These are phyloP conservation scores for Colletotrichum godetiae DNA, from an alignment of 2,329 filamentous ascomycete genomes.

Conservation along the genomic window DNA sequence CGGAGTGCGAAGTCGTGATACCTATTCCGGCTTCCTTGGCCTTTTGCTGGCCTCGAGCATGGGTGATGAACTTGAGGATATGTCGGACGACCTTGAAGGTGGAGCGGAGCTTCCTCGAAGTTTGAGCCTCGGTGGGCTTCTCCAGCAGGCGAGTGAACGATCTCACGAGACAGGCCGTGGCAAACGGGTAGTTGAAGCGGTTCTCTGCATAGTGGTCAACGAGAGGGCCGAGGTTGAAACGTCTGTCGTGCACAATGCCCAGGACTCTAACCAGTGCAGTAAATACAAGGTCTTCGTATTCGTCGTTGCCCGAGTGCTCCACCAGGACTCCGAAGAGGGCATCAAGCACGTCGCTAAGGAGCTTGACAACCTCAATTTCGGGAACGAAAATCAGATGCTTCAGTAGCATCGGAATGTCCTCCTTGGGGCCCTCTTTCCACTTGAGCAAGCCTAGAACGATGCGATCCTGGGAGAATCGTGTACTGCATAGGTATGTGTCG, in stretches of 20 bases:
- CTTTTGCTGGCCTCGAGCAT: constrained; percentile 86
- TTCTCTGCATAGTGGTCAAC: constrained; percentile 92
- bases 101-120: constrained; percentile 84
- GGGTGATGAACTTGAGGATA: constrained; percentile 94
- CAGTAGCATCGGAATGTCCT: constrained; percentile 78
- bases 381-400: constrained; percentile 92
- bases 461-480: constrained; percentile 92
- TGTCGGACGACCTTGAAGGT: constrained; percentile 96
- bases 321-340: constrained; percentile 91
- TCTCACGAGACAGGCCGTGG: constrained; percentile 86
- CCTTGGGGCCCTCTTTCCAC: constrained; percentile 82
- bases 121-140: constrained; percentile 85
- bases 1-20: constrained; percentile 73
- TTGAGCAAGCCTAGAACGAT: constrained; percentile 84
- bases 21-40: constrained; percentile 90
- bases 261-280: constrained; percentile 89
- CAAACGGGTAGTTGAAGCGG: constrained; percentile 93
- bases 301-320: constrained; percentile 89
- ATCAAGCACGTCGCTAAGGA: constrained; percentile 89
- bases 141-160: constrained; percentile 87
- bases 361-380: constrained; percentile 97
- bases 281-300: constrained; percentile 93
- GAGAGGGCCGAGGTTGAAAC: constrained; percentile 90
- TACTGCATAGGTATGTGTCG: constrained; percentile 92
- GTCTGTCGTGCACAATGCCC: constrained; percentile 91